phyloP scores from a whole-genome alignment of 176 grass and related monocot genomes.

The Stipa capillata region DNA sequence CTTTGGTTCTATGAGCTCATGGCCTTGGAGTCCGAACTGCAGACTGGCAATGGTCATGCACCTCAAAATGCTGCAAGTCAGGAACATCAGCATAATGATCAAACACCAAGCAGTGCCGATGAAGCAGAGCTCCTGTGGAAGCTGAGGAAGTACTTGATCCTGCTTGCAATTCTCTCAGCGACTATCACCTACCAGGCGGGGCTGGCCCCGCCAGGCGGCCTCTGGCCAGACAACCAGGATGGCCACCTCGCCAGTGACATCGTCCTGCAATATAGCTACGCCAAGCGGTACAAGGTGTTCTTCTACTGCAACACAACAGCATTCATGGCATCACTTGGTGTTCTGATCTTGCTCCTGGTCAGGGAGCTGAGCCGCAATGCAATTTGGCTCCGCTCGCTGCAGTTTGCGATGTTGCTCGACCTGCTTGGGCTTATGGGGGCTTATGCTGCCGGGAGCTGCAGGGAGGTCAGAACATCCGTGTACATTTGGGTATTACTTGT shows the following conservation, averaged over 20 bases:
- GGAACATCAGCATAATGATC: neutral
- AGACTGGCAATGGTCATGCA: neutral
- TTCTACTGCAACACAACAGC: conserved; percentile 34
- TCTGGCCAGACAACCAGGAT: conserved; percentile 34
- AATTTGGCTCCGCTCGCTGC: conserved; percentile 27
- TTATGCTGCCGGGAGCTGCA: conserved; percentile 27
- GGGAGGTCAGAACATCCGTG: conserved; percentile 11
- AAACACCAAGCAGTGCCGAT: neutral
- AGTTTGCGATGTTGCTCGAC: conserved; percentile 15
- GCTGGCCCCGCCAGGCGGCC: conserved; percentile 33
- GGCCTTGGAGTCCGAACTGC: conserved; percentile 1
- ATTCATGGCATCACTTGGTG: conserved; percentile 23
- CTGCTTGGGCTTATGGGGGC: conserved; percentile 14
- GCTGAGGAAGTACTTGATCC: too few species aligned
- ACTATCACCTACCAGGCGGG: conserved; percentile 29
- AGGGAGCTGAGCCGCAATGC: neutral
- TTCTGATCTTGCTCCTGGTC: conserved; percentile 19
- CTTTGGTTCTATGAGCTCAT: neutral
- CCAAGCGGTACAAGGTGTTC: conserved; percentile 22
- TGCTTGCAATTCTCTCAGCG: conserved; percentile 28
- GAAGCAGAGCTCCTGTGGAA: conserved; percentile 29
- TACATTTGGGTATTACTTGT: conserved; percentile 17
- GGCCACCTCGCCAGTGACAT: conserved; percentile 20
- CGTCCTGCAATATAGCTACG: conserved; percentile 16
- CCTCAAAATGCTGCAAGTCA: neutral